A percentile compares a stretch with the other conserved stretches of the same genome.
These are phyloP conservation scores for Ustilaginoidea virens DNA, from an alignment of 2,329 filamentous ascomycete genomes.

Conservation along the genomic window DNA sequence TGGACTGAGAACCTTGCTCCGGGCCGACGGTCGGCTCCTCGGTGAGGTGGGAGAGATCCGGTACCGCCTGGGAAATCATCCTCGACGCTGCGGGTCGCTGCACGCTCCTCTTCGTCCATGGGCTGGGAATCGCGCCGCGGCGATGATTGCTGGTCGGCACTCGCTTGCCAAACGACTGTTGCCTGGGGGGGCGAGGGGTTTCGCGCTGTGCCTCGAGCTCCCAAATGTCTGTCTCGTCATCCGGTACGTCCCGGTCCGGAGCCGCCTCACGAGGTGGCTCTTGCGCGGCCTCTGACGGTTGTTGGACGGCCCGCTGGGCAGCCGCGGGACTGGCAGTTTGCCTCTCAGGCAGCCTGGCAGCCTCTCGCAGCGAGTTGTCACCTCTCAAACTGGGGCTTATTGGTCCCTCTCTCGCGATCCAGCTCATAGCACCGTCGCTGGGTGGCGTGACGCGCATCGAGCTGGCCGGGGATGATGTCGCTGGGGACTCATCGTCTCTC, in stretches of 20 bases:
- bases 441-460: conserved; percentile 17
- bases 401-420: conserved; percentile 23
- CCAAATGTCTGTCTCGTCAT: conserved; percentile 39
- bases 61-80: conserved; percentile 5
- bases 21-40: conserved; percentile 4
- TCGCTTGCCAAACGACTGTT: conserved; percentile 15
- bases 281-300: conserved; percentile 2
- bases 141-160: conserved; percentile 9
- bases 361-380: conserved; percentile 18
- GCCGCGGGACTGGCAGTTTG: conserved; percentile 1
- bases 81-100: conserved; percentile 2
- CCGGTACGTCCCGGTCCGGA: conserved; percentile 10
- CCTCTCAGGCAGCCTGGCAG: conserved; percentile 7
- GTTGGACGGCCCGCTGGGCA: conserved; percentile 4
- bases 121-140: conserved; percentile 18
- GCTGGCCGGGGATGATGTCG: conserved; percentile 15
- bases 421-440: conserved; percentile 27
- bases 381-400: conserved; percentile 20
- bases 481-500: conserved; percentile 4
- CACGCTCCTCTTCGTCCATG: conserved; percentile 20
- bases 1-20: conserved; percentile 7
- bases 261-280: conserved; percentile 5
- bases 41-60: conserved; percentile 5
- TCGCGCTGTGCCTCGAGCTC: conserved; percentile 38
- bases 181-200: conserved; percentile 18